Conservation (phyloP, 192 early-diverging fungal species). For the Phlyctochytrium arcticum region DNA sequence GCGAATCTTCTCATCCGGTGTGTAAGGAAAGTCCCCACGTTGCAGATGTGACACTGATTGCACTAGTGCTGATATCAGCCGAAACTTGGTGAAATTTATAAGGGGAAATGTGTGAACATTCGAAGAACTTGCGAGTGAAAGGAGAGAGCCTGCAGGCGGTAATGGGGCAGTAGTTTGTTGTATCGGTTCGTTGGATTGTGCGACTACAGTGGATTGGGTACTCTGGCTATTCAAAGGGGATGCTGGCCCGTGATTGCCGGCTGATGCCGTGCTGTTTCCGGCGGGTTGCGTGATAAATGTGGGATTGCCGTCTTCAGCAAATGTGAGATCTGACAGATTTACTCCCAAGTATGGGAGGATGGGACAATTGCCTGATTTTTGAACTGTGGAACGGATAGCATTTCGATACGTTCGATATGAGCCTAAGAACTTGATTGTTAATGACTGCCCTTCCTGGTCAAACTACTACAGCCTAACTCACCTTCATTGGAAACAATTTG, state of each 20-base stretch:
- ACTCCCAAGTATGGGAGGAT: conserved; percentile 77
- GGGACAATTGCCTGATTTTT: conserved; percentile 37
- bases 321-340: conserved; percentile 78
- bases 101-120: background rate
- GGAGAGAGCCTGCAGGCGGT: too few relatives aligned
- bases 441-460: conserved; percentile 13
- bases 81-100: conserved; percentile 47
- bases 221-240: background rate
- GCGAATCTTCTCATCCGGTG: conserved; percentile 24
- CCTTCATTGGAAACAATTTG: conserved; percentile 59
- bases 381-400: background rate
- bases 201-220: background rate
- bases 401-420: conserved; percentile 44
- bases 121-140: too few relatives aligned
- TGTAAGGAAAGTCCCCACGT: conserved; percentile 27
- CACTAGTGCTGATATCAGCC: conserved; percentile 33
- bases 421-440: conserved; percentile 21
- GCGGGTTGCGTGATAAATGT: conserved; percentile 43
- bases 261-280: background rate
- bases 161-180: background rate
- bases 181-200: background rate
- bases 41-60: conserved; percentile 22
- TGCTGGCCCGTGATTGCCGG: background rate
- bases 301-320: conserved; percentile 80
- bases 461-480: conserved; percentile 48